Evolutionary conservation across 768 basidiomycete species (phyloP).

Genomic region (Russula griseocarnosa): DNA sequence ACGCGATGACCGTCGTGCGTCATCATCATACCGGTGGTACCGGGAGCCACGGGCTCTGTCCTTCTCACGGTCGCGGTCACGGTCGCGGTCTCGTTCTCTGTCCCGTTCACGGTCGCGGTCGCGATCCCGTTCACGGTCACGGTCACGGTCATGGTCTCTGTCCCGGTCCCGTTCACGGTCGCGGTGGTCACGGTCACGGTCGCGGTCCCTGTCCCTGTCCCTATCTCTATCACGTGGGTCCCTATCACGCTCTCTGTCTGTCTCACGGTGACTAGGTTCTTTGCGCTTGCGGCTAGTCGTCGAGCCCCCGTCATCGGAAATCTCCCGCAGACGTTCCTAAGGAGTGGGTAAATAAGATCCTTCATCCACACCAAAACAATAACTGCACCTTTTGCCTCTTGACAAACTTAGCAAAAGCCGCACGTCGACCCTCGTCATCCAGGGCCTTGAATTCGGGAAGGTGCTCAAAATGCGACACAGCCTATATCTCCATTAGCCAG

Average conservation of each 20-base stretch:
- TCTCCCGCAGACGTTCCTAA: constrained; percentile 73
- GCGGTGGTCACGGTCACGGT: constrained; percentile 15
- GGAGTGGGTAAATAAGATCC: not conserved
- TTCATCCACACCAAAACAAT: constrained; percentile 2
- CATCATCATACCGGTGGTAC: constrained; percentile 26
- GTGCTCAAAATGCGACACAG: constrained; percentile 70
- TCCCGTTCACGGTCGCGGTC: constrained; percentile 37
- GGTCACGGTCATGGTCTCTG: constrained; percentile 23
- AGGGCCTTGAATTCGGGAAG: constrained; percentile 84
- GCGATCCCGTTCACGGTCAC: constrained; percentile 24
- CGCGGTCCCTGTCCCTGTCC: constrained; percentile 35
- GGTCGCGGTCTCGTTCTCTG: constrained; percentile 33
- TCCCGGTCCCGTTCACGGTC: constrained; percentile 28
- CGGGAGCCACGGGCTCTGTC: constrained; percentile 27
- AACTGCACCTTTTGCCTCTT: constrained; percentile 77
- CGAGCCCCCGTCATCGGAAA: constrained; percentile 76
- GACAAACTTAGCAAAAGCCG: constrained; percentile 83
- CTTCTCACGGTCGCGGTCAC: constrained; percentile 27
- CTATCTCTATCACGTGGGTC: constrained; percentile 42
- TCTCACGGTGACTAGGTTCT: constrained; percentile 48
- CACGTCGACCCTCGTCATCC: constrained; percentile 76
- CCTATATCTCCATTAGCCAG: constrained; percentile 41
- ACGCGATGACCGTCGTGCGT: constrained; percentile 26
- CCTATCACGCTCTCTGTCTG: constrained; percentile 32
- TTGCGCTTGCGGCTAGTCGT: constrained; percentile 78